Conservation (phyloP, 2,329 filamentous ascomycete genomes). For the Colletotrichum coccodes region DNA sequence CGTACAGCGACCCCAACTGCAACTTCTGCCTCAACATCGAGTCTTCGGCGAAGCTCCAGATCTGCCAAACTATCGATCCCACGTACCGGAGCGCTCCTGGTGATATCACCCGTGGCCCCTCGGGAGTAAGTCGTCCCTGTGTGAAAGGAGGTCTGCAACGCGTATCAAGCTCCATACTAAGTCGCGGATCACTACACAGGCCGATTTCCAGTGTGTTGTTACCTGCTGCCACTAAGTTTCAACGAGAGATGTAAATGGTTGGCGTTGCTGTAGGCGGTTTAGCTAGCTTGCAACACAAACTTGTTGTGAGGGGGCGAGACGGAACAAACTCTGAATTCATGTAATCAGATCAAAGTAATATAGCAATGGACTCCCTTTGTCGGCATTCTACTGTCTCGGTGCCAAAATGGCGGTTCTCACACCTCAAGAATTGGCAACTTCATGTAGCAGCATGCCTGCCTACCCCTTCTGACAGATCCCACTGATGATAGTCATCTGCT, state of each 20-base stretch:
- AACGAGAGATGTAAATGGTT: neutral
- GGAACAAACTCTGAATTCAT: too few relatives aligned
- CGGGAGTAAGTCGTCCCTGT: neutral
- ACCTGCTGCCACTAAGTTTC: conserved; percentile 19
- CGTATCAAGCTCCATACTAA: neutral
- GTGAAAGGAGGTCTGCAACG: neutral
- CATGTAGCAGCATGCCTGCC: too few relatives aligned
- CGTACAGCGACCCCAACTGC: conserved; percentile 14
- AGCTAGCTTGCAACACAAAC: too few relatives aligned
- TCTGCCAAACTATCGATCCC: conserved; percentile 11
- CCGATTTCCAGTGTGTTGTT: conserved; percentile 14
- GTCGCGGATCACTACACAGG: neutral
- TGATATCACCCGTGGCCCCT: neutral
- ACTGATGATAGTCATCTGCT: too few relatives aligned
- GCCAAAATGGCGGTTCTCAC: too few relatives aligned
- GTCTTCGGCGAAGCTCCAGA: neutral
- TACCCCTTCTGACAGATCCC: too few relatives aligned
- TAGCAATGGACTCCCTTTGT: too few relatives aligned
- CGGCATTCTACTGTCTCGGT: too few relatives aligned
- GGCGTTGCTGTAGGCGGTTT: too few relatives aligned
- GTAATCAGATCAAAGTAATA: too few relatives aligned
- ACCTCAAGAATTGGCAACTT: too few relatives aligned
- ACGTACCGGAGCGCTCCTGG: conserved; percentile 3
- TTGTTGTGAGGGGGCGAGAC: too few relatives aligned
- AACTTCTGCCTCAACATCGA: conserved; percentile 10